Evolutionary conservation across 371 early-diverging fungal genomes (phyloP), one percentile per base, ranked within the genome.

Genomic region (Lichtheimia ornata): DNA sequence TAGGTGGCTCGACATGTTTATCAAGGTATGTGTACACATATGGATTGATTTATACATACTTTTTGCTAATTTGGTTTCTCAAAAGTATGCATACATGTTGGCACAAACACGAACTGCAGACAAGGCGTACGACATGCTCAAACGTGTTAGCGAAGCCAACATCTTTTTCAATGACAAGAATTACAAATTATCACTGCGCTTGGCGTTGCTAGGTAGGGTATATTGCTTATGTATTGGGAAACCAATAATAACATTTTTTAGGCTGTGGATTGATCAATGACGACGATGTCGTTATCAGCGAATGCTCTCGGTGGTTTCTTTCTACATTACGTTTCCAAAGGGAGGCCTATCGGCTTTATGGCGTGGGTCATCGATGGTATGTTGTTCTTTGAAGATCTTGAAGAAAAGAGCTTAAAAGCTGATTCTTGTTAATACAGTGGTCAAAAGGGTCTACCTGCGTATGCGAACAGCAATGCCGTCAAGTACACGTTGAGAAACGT

Each of bases 121-220:
- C 50, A 87, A 90, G 24, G 88, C 90, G 0, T 82, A 82, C 30
- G 79, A 82, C n/a, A 60, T 87, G 15, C 61, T 93, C 45, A 85
- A 82, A 61, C 61, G 74, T 28, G 82, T 84, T 3, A 65, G 65
- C 45, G 83, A 84, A 30, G 85, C 92, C 11, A 88, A 86, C 58
- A 85, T 92, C 3, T 92, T 88, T 61, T 88, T 79, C 56, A 79
- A 85, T n/a, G 77, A 90, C 43, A 63, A 77, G 7, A 56, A 63
- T 15, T 74, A 68, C 56, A 74, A 71, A 24, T 60, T 76, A 0
- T 61, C 77, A 0, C 67, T 93, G 47, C 79, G 83, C 51, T 22
- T 92, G 42, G 81, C 87, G 9, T 69, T 86, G 61, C 69, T 92
- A 22, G 84, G 91, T 88, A 78, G 68, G 59, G 24, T 24, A 13